Evolutionary conservation across 768 basidiomycete species (phyloP).

Genomic region (Rhodotorula kratochvilovae): DNA sequence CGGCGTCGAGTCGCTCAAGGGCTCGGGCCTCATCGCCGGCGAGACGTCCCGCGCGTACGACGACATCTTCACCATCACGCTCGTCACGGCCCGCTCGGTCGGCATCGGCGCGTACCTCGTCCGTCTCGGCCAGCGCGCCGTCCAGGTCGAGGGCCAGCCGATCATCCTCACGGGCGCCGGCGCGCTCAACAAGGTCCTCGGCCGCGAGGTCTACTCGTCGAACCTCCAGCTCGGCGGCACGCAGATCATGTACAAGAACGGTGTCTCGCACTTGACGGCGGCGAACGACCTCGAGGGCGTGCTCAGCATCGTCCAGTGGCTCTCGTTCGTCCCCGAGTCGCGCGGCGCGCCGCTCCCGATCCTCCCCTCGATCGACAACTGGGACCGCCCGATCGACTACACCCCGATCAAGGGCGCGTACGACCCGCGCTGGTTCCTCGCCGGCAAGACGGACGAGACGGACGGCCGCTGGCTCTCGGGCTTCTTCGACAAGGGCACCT

Average conservation of each 20-base stretch:
- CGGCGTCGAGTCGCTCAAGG: slow-evolving; percentile 90
- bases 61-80: slow-evolving; percentile 98
- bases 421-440: slow-evolving; percentile 97
- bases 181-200: slow-evolving; percentile 96
- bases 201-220: slow-evolving; percentile 97
- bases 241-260: slow-evolving; percentile 99
- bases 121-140: slow-evolving; percentile 91
- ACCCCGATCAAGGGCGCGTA: slow-evolving; percentile 88
- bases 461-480: slow-evolving; percentile 69
- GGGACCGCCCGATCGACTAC: slow-evolving; percentile 91
- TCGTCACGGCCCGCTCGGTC: slow-evolving; percentile 96
- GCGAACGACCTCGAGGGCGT: slow-evolving; percentile 93
- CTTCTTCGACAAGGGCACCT: slow-evolving; percentile 95
- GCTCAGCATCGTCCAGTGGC: slow-evolving; percentile 85
- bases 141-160: slow-evolving; percentile 98
- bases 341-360: slow-evolving; percentile 77
- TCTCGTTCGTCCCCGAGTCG: slow-evolving; percentile 83
- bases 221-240: slow-evolving; percentile 98
- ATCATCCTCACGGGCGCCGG: slow-evolving; percentile 97
- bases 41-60: slow-evolving; percentile 98
- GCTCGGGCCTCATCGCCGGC: slow-evolving; percentile 96
- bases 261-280: slow-evolving; percentile 93
- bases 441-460: slow-evolving; percentile 80
- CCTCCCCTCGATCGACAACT: slow-evolving; percentile 62
- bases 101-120: slow-evolving; percentile 99